Base-by-base conservation (phyloP, 2,329 filamentous ascomycete species). In the Phyllachora maydis region DNA sequence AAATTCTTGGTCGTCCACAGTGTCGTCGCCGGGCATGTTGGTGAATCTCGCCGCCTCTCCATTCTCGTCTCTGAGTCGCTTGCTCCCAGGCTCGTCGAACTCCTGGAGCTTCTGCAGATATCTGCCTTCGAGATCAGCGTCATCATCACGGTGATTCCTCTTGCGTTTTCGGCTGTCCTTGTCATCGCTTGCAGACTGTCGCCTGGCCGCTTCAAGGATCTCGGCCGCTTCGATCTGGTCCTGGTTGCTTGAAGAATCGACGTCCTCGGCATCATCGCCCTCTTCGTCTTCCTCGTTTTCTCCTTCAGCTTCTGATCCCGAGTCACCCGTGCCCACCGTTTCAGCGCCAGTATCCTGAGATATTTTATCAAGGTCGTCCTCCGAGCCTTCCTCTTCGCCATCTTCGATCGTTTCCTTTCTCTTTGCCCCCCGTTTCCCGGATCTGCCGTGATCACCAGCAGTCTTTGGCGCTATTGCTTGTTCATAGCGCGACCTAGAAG, bases 51-150 rank as follows among this genome's bases (percentile, higher is more conserved):
- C 40, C 16, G 42, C 41, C 4, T 47, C 40, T 8, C 46, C 43
- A 30, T 61, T 70, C 24, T 53, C 56, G 21, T n/a, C n/a, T n/a
- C n/a, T n/a, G n/a, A n/a, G n/a, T n/a, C 59, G 58, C 37, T 72
- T 70, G 18, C 50, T 55, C 24, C 52, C 41, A 26, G 59, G 54
- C 42, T 62, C 52, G 40, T 66, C 56, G 40, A 67, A 52, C 35
- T 65, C 59, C 37, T 56, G 60, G 15, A 83, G 45, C 32, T 68
- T 69, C 26, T 61, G 52, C 49, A 85, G 52, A 36, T 83, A 82
- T 23, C 62, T 65, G 27, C 57, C 62, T 39, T 82, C 76, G 2
- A 82, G 47, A 26, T 77, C 67, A 13, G 78, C 70, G 28, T 73
- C 62, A 8, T 72, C 64, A 16, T 73, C 60, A 26, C 29, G 28